Percentiles rank a stretch among this genome's conserved stretches.
Evolutionary conservation across 352 stramenopile genomes (phyloP).

Genomic region (Phytophthora lateralis): DNA sequence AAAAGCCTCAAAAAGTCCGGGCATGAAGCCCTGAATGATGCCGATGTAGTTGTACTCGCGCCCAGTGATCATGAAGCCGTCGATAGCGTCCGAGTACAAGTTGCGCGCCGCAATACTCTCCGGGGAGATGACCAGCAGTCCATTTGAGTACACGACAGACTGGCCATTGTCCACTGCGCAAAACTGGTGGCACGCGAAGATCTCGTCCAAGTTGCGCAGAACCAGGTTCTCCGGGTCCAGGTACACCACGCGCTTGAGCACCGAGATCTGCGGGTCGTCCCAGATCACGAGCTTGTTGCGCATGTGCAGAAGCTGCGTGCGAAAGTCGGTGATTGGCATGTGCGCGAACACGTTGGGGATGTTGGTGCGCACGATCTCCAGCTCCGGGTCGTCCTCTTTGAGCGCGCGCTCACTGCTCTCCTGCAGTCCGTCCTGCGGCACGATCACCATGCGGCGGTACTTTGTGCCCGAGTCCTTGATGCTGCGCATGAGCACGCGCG

Average conservation of each 20-base stretch:
- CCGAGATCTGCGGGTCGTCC: conserved; percentile 70
- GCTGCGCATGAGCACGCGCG: conserved; percentile 70
- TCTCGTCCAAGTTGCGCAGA: conserved; percentile 81
- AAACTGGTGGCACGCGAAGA: conserved; percentile 80
- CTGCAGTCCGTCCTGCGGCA: conserved; percentile 65
- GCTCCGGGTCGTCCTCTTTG: conserved; percentile 53
- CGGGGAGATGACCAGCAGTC: conserved; percentile 79
- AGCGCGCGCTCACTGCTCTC: conserved; percentile 44
- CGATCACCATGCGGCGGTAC: conserved; percentile 75
- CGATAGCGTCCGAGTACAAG: conserved; percentile 82
- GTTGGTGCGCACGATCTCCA: conserved; percentile 69
- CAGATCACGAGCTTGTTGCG: conserved; percentile 84
- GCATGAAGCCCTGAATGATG: conserved; percentile 82
- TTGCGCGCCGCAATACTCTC: conserved; percentile 70
- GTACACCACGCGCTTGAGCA: conserved; percentile 76
- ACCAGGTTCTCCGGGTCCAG: conserved; percentile 83
- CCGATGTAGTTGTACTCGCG: conserved; percentile 84
- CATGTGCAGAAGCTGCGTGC: conserved; percentile 81
- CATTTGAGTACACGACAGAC: conserved; percentile 83
- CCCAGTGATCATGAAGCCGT: conserved; percentile 85
- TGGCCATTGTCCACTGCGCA: conserved; percentile 85
- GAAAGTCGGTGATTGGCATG: conserved; percentile 60
- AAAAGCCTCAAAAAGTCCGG: conserved; percentile 80
- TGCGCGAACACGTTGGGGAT: conserved; percentile 77
- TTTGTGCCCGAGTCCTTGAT: conserved; percentile 71